These are phyloP conservation scores for Phialophora macrospora DNA, from an alignment of 2,329 filamentous ascomycete genomes.

Conservation along the genomic window DNA sequence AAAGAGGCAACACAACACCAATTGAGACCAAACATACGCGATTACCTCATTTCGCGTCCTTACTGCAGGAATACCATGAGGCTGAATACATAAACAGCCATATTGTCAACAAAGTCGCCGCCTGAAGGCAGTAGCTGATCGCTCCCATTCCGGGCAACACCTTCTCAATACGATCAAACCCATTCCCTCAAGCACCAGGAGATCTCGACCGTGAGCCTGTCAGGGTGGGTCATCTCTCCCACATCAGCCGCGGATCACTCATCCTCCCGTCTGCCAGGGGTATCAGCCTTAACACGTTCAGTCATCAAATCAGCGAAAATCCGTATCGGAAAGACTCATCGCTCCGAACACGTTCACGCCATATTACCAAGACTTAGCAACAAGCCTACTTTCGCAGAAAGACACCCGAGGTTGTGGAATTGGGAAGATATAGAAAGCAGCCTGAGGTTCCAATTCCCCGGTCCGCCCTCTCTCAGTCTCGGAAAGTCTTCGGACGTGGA, in stretches of 20 bases:
- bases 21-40: not conserved
- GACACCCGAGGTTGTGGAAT: not conserved
- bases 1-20: not conserved
- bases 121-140: not conserved
- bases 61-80: not conserved
- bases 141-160: not conserved
- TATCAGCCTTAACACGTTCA: conserved; percentile 11
- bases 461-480: not conserved
- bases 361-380: not conserved
- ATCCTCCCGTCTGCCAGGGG: conserved; percentile 6
- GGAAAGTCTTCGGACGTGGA: not conserved
- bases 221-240: not conserved
- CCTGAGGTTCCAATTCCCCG: not conserved
- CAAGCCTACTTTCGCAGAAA: not conserved
- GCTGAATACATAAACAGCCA: not conserved
- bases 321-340: not conserved
- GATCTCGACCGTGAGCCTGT: not conserved
- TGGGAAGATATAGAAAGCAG: conserved; percentile 4
- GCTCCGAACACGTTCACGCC: not conserved
- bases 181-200: not conserved
- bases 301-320: conserved; percentile 8
- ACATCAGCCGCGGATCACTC: conserved; percentile 10
- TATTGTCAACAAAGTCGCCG: not conserved
- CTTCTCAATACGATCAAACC: not conserved
- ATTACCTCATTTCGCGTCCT: not conserved